phyloP scores from a whole-genome alignment of 1,284 basidiomycete species.

The Cutaneotrichosporon arboriforme region DNA sequence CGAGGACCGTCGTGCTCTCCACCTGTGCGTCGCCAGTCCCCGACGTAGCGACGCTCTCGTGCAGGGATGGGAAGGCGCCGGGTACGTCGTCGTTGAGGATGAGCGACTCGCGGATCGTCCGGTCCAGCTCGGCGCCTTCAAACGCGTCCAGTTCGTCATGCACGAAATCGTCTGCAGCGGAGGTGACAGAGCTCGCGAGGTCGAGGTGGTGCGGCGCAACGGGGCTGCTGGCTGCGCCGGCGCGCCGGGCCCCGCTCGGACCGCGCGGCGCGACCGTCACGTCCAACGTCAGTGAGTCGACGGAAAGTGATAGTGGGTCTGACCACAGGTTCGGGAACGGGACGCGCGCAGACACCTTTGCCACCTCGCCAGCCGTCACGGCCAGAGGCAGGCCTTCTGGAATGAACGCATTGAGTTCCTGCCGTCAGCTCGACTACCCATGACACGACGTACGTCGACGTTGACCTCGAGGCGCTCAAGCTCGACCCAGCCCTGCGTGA shows the following conservation, averaged over 20 bases:
- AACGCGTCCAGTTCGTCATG: constrained; percentile 68
- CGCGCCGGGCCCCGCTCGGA: constrained; percentile 47
- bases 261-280: constrained; percentile 56
- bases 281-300: constrained; percentile 66
- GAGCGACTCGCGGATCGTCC: constrained; percentile 55
- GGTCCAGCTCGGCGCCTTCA: constrained; percentile 67
- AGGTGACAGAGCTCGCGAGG: constrained; percentile 68
- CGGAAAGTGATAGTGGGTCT: constrained; percentile 39
- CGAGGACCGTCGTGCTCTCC: constrained; percentile 68
- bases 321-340: constrained; percentile 47
- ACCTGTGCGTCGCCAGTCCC: constrained; percentile 9
- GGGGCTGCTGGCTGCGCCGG: constrained; percentile 1
- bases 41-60: neutral
- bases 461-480: constrained; percentile 77
- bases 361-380: constrained; percentile 66
- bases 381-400: constrained; percentile 59
- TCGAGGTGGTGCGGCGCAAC: constrained; percentile 41
- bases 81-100: constrained; percentile 36
- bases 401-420: constrained; percentile 79
- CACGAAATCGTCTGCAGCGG: constrained; percentile 75
- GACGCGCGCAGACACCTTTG: constrained; percentile 62
- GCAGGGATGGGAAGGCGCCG: constrained; percentile 34
- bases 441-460: constrained; percentile 53
- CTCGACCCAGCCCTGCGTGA: constrained; percentile 80
- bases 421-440: neutral